A percentile compares a stretch with the other conserved stretches of the same genome.
phyloP scores from a whole-genome alignment of 306 rosid species.

The Argentina anserina region DNA sequence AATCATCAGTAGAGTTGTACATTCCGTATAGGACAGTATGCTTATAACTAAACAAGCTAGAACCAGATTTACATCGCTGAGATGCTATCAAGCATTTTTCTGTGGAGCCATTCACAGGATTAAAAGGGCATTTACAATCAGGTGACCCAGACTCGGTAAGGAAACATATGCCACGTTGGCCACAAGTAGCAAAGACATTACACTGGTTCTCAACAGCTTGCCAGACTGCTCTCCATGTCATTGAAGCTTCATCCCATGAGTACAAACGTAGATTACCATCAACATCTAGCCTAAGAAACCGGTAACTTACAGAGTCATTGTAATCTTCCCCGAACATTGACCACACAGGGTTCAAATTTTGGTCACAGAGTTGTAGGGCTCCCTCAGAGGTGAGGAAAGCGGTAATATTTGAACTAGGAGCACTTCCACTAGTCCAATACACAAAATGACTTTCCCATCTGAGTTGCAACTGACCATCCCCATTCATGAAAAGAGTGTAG shows the following conservation, averaged over 20 bases:
- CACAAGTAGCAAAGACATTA: conserved; percentile 75
- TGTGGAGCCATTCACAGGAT: conserved; percentile 26
- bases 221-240: conserved; percentile 74
- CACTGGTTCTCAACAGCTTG: conserved; percentile 85
- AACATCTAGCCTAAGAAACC: conserved; percentile 67
- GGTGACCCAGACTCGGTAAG: conserved; percentile 43
- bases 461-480: conserved; percentile 60
- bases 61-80: conserved; percentile 41
- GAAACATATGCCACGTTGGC: conserved; percentile 57
- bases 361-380: conserved; percentile 57
- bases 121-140: conserved; percentile 58
- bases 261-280: conserved; percentile 79
- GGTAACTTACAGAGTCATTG: conserved; percentile 46
- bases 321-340: conserved; percentile 76
- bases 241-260: conserved; percentile 58
- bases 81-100: conserved; percentile 46
- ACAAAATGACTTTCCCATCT: conserved; percentile 58
- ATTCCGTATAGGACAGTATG: conserved; percentile 54
- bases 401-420: conserved; percentile 43
- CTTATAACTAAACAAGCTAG: conserved; percentile 33
- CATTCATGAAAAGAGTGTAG: conserved; percentile 62
- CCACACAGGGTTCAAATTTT: conserved; percentile 48
- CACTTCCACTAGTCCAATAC: conserved; percentile 64
- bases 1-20: conserved; percentile 53
- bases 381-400: conserved; percentile 54